Conservation (phyloP, 441 rosid genomes). For the Macaranga tanarius region DNA sequence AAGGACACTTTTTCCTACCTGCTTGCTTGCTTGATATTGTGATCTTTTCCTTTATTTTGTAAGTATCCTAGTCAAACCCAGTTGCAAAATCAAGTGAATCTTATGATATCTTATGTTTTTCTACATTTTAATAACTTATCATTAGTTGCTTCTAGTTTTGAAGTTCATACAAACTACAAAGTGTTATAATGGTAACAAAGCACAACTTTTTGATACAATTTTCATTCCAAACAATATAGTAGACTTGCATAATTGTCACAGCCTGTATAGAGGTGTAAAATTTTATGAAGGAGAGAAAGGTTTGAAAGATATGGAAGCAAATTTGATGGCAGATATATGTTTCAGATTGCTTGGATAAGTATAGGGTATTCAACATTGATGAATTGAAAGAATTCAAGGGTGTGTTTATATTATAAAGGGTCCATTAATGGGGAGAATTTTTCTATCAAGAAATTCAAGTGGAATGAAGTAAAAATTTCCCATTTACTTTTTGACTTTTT, state of each 20-base stretch:
- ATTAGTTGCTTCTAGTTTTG: constrained; percentile 49
- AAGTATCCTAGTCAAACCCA: constrained; percentile 53
- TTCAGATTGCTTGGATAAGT: constrained; percentile 68
- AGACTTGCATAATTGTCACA: constrained; percentile 49
- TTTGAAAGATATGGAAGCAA: constrained; percentile 38
- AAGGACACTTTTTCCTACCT: constrained; percentile 31
- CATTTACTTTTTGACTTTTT: neutral
- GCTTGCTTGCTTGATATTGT: constrained; percentile 37
- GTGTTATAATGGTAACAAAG: constrained; percentile 45
- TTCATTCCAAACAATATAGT: constrained; percentile 53
- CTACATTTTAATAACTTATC: constrained; percentile 58
- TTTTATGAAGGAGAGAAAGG: constrained; percentile 19
- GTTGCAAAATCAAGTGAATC: constrained; percentile 27
- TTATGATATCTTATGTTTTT: constrained; percentile 57
- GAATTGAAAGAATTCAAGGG: constrained; percentile 64
- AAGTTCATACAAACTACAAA: constrained; percentile 34
- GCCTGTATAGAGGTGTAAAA: constrained; percentile 37
- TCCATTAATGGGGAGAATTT: constrained; percentile 45
- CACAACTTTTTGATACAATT: constrained; percentile 37
- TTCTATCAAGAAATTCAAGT: constrained; percentile 72
- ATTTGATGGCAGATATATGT: constrained; percentile 67
- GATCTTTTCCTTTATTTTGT: constrained; percentile 55
- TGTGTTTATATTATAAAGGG: constrained; percentile 61
- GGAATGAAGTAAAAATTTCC: constrained; percentile 58
- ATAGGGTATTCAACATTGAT: constrained; percentile 54